Evolutionary conservation across 768 basidiomycete genomes (phyloP), one percentile per base, ranked within the genome.

Genomic region (Leucocoprinus sp.): DNA sequence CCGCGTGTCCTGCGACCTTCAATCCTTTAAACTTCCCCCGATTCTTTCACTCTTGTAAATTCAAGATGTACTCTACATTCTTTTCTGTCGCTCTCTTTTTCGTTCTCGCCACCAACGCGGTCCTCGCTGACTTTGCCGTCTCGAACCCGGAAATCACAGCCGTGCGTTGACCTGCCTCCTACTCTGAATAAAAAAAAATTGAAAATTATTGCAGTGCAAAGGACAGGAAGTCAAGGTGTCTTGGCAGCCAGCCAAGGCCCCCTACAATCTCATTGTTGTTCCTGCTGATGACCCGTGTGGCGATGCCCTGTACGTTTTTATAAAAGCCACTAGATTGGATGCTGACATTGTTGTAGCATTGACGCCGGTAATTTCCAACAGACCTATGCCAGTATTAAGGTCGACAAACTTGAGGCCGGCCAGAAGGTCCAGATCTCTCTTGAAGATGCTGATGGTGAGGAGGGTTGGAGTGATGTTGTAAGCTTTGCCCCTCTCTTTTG

Each of bases 31-130:
- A 61, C 59, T 47, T 52, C 56, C 53, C 39, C 50, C 36, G 36
- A n/a, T n/a, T n/a, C n/a, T n/a, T 51, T 53, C 52, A 53, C 48
- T 50, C 55, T 60, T 62, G 56, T 56, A 54, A 56, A 59, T 51
- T 54, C 64, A 74, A 62, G 64, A 90, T 89, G 87, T 80, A 80
- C 75, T 67, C 77, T 69, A 84, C 87, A 66, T 65, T 89, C 84
- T 42, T 86, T 85, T 72, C 74, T 50, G 60, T 76, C 66, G 70
- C 82, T 57, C 76, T 88, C 80, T 64, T 87, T 68, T 63, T 73
- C 57, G 58, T 68, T 54, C 66, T 80, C 60, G 72, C 72, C 61
- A 54, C 76, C 57, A 68, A 58, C 51, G 66, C 66, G 57, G 79
- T 68, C 44, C 54, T 73, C 43, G 80, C 84, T 48, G 68, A 64